These are phyloP conservation scores for Starmera pachycereana DNA, from an alignment of 805 yeast genomes.

Conservation along the genomic window DNA sequence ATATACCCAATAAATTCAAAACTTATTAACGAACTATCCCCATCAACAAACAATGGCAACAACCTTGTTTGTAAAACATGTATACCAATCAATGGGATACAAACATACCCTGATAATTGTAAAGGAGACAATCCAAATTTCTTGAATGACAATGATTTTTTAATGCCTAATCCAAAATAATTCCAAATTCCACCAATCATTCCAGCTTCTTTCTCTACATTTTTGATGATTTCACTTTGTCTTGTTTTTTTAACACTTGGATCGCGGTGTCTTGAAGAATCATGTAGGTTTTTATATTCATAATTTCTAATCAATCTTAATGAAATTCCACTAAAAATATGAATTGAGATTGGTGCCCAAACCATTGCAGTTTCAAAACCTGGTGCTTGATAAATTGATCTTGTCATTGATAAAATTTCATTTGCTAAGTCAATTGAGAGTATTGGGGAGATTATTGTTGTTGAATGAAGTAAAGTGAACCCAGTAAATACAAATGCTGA, in stretches of 20 bases:
- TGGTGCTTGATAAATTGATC: conserved; percentile 51
- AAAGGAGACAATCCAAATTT: conserved; percentile 44
- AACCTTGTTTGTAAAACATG: conserved; percentile 41
- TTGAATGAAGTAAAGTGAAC: conserved; percentile 48
- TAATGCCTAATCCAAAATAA: conserved; percentile 44
- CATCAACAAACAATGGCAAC: conserved; percentile 45
- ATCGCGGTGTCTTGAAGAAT: conserved; percentile 6
- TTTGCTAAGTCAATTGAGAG: conserved; percentile 34
- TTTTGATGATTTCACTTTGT: conserved; percentile 15
- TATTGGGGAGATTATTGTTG: conserved; percentile 46
- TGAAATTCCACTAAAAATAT: conserved; percentile 42
- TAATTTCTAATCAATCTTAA: conserved; percentile 29
- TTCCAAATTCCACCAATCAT: conserved; percentile 47
- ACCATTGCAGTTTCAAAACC: conserved; percentile 38
- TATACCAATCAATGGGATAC: conserved; percentile 31
- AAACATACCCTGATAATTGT: conserved; percentile 47
- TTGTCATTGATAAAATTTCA: conserved; percentile 46
- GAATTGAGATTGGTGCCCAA: conserved; percentile 35
- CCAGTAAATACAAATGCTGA: conserved; percentile 47
- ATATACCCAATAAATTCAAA: conserved; percentile 40
- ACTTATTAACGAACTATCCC: conserved; percentile 49
- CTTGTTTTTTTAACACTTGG: conserved; percentile 13
- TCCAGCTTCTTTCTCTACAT: conserved; percentile 39
- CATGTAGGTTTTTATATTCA: conserved; percentile 17
- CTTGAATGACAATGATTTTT: conserved; percentile 33